phyloP scores from a whole-genome alignment of 257 asterid species.

The Jasminum sambac region DNA sequence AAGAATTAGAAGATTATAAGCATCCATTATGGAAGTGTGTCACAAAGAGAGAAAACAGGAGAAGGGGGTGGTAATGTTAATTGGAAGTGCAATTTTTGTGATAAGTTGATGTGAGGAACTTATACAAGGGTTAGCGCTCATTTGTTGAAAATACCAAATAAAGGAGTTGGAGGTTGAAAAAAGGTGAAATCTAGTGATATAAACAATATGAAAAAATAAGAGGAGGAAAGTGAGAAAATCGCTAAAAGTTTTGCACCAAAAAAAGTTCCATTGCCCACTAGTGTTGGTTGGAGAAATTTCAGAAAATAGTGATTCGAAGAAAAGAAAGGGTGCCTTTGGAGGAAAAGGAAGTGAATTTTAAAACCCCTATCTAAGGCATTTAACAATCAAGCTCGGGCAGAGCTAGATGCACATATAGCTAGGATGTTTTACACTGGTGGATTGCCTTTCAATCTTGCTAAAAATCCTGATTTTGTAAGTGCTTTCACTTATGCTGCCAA shows the following conservation, averaged over 20 bases:
- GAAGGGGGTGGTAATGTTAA: not conserved
- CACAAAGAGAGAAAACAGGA: not conserved
- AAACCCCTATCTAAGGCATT: not conserved
- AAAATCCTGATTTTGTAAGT: constrained; percentile 15
- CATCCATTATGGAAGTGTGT: not conserved
- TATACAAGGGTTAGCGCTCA: too few species aligned
- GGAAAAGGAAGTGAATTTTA: not conserved
- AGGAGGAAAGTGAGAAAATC: not conserved
- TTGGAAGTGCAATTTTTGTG: not conserved
- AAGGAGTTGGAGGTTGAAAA: not conserved
- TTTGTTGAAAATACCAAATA: not conserved
- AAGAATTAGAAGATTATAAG: not conserved
- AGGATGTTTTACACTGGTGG: constrained; percentile 26
- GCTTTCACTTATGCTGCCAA: not conserved
- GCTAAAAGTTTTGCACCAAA: not conserved
- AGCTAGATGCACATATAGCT: constrained; percentile 20
- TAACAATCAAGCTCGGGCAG: not conserved
- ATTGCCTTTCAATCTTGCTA: constrained; percentile 25
- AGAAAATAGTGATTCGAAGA: not conserved
- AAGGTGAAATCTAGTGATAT: not conserved
- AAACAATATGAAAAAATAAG: not conserved
- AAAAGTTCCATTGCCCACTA: not conserved
- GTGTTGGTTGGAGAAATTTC: not conserved
- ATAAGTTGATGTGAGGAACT: not conserved
- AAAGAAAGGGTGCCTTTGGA: not conserved